Evolutionary conservation across 495 filamentous ascomycete genomes (phyloP).

Genomic region (Penicillium taxi): DNA sequence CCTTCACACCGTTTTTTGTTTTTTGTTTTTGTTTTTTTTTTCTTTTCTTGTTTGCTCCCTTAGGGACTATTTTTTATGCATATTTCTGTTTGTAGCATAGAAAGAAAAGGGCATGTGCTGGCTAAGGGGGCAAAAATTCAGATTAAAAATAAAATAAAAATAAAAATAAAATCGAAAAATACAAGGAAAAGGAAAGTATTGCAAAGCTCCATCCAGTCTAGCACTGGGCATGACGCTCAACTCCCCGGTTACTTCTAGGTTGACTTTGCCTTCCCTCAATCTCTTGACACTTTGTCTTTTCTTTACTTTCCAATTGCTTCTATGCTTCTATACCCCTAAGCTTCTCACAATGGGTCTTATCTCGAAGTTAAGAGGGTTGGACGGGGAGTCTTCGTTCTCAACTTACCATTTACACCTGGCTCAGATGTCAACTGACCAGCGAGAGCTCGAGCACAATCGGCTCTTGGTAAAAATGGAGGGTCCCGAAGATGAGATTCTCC

Average conservation of each 20-base stretch:
- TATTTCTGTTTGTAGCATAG: conserved; percentile 11
- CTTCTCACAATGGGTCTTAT: conserved; percentile 4
- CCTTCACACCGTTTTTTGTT: not conserved
- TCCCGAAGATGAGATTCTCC: conserved; percentile 10
- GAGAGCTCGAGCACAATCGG: conserved; percentile 12
- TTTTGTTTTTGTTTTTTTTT: not conserved
- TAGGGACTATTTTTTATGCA: conserved; percentile 4
- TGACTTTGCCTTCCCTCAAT: conserved; percentile 4
- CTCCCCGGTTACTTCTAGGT: conserved; percentile 11
- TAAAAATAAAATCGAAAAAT: not conserved
- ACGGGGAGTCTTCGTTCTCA: conserved; percentile 10
- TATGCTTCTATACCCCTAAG: conserved; percentile 2
- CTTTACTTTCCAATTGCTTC: not conserved
- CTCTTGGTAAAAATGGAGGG: conserved; percentile 17
- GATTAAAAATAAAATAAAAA: not conserved
- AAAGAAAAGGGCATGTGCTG: conserved; percentile 12
- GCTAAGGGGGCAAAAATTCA: not conserved
- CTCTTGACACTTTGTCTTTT: not conserved
- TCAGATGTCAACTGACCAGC: conserved; percentile 23
- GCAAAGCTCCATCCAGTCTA: conserved; percentile 16
- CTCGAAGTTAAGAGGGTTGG: not conserved
- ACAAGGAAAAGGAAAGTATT: conserved; percentile 2
- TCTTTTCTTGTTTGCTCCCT: not conserved
- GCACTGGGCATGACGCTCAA: conserved; percentile 6
- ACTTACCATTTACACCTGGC: conserved; percentile 12